Percentiles rank a stretch among this genome's conserved stretches.
phyloP scores from a whole-genome alignment of 1,284 basidiomycete species.

The Cryptococcus sp. region DNA sequence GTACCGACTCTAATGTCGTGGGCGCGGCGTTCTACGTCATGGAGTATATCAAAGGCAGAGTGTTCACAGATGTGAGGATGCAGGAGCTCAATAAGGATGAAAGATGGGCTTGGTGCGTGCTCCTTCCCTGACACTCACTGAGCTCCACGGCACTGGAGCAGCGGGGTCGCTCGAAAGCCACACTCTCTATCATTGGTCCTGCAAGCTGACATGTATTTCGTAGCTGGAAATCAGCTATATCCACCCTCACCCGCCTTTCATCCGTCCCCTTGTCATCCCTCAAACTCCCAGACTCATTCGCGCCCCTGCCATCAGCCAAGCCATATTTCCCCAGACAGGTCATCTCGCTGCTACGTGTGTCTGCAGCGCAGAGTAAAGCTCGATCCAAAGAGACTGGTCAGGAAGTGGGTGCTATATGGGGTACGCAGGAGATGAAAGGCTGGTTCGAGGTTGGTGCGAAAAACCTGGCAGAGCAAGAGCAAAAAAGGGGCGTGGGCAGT shows the following conservation, averaged over 20 bases:
- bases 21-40: conserved; percentile 95
- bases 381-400: conserved; percentile 55
- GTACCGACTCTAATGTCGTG: conserved; percentile 72
- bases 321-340: conserved; percentile 92
- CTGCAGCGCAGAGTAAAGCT: conserved; percentile 70
- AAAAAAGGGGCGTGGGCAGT: conserved; percentile 62
- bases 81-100: conserved; percentile 64
- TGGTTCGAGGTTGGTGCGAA: conserved; percentile 65
- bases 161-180: conserved; percentile 31
- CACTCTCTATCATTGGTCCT: too few relatives aligned
- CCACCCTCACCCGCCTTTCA: conserved; percentile 72
- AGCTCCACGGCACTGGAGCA: conserved; percentile 39
- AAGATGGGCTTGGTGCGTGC: conserved; percentile 67
- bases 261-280: conserved; percentile 68
- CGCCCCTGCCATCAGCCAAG: conserved; percentile 59
- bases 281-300: conserved; percentile 71
- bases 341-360: conserved; percentile 74
- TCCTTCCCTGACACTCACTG: background rate
- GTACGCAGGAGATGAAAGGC: conserved; percentile 67
- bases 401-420: conserved; percentile 54
- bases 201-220: too few relatives aligned
- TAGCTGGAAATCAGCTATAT: conserved; percentile 70
- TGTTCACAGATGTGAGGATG: conserved; percentile 84
- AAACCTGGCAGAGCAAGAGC: conserved; percentile 72
- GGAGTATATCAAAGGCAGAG: conserved; percentile 89